Percentiles rank a stretch among this genome's conserved stretches.
Conservation (phyloP, 2,329 filamentous ascomycete genomes). For the Fusarium humuli region DNA sequence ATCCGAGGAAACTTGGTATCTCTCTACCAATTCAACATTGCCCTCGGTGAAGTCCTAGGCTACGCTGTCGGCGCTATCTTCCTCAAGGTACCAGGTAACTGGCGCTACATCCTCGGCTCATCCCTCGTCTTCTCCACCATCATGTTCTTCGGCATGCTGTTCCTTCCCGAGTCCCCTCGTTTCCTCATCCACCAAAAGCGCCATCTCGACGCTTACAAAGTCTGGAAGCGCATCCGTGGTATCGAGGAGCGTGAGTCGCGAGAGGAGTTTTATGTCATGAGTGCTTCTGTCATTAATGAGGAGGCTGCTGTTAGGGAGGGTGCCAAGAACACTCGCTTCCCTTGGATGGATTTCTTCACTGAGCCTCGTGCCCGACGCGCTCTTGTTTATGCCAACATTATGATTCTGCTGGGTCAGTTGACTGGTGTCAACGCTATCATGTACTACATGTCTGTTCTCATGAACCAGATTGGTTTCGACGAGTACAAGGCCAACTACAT, state of each 20-base stretch:
- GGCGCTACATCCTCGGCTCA: constrained; percentile 79
- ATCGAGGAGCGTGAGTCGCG: constrained; percentile 65
- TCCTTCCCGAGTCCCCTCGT: constrained; percentile 76
- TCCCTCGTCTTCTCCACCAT: constrained; percentile 74
- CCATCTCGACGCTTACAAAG: constrained; percentile 61
- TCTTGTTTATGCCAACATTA: constrained; percentile 74
- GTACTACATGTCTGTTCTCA: constrained; percentile 78
- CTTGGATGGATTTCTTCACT: constrained; percentile 81
- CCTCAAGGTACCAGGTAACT: constrained; percentile 74
- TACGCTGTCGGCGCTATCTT: constrained; percentile 81
- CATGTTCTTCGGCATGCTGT: constrained; percentile 69
- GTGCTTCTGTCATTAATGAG: constrained; percentile 68
- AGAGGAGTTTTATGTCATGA: constrained; percentile 80
- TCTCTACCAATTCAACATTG: constrained; percentile 81
- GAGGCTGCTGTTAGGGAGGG: constrained; percentile 64
- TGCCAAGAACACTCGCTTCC: constrained; percentile 66
- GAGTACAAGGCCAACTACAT: constrained; percentile 74
- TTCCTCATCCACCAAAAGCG: constrained; percentile 76
- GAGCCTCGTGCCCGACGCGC: constrained; percentile 74
- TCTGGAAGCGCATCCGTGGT: constrained; percentile 80
- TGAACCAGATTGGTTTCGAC: constrained; percentile 75
- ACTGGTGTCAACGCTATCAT: constrained; percentile 76
- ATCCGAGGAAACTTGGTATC: constrained; percentile 79
- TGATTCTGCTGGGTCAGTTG: constrained; percentile 77
- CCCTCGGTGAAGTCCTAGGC: constrained; percentile 77